These are phyloP conservation scores for Calocybe cyanea DNA, from an alignment of 768 basidiomycete species.

Conservation along the genomic window DNA sequence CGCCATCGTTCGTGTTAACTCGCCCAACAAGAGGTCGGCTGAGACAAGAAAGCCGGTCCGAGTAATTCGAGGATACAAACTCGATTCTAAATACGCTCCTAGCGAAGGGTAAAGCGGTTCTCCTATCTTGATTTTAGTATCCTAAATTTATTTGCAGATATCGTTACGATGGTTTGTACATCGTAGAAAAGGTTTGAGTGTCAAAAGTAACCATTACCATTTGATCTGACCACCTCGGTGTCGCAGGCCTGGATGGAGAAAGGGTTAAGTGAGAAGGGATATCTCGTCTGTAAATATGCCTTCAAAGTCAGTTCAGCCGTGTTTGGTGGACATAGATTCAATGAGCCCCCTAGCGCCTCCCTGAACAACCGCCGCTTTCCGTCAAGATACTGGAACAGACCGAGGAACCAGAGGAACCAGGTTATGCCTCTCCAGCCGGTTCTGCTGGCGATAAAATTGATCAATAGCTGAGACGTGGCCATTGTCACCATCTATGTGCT, in stretches of 20 bases:
- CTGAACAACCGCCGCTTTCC: conserved; percentile 51
- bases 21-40: conserved; percentile 54
- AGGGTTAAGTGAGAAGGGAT: conserved; percentile 66
- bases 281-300: conserved; percentile 80
- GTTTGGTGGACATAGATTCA: neutral
- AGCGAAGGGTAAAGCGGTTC: conserved; percentile 55
- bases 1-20: neutral
- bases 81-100: conserved; percentile 71
- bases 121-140: neutral
- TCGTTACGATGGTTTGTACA: conserved; percentile 88
- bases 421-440: too few species aligned
- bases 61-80: conserved; percentile 84
- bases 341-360: conserved; percentile 40
- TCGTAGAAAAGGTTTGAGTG: conserved; percentile 60
- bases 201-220: neutral
- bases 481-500: too few species aligned
- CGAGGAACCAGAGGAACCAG: too few species aligned
- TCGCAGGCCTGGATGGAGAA: conserved; percentile 68
- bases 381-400: conserved; percentile 7
- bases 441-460: too few species aligned
- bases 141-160: conserved; percentile 44
- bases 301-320: conserved; percentile 55
- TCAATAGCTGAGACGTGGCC: too few species aligned
- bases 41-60: conserved; percentile 81
- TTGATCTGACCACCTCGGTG: neutral